phyloP scores from a whole-genome alignment of 2,329 filamentous ascomycete genomes.

The Monosporascus sp. region DNA sequence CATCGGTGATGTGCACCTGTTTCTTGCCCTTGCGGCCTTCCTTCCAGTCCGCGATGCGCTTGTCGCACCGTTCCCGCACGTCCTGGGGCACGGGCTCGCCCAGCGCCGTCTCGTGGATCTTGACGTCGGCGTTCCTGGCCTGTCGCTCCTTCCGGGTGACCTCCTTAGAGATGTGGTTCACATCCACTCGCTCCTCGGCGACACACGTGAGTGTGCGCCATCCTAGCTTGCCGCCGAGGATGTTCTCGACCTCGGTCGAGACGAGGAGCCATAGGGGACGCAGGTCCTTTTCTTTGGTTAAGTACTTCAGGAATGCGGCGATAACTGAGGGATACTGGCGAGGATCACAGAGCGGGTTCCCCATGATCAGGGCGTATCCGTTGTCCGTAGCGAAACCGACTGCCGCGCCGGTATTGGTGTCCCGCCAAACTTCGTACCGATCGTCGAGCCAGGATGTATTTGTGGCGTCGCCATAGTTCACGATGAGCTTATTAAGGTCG shows the following conservation, averaged over 20 bases:
- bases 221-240: constrained; percentile 72
- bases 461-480: constrained; percentile 91
- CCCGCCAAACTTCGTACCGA: constrained; percentile 82
- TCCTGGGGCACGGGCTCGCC: constrained; percentile 60
- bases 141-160: constrained; percentile 77
- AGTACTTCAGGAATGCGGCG: constrained; percentile 66
- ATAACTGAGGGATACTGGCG: constrained; percentile 72
- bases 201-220: constrained; percentile 88
- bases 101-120: constrained; percentile 67
- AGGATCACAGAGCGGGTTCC: constrained; percentile 78
- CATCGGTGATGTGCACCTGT: constrained; percentile 86
- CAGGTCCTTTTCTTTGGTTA: constrained; percentile 62
- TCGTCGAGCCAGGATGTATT: constrained; percentile 93
- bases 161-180: constrained; percentile 54
- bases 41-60: constrained; percentile 75
- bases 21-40: constrained; percentile 68
- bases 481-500: constrained; percentile 78
- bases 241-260: constrained; percentile 71
- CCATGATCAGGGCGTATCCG: constrained; percentile 77
- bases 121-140: constrained; percentile 53
- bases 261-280: constrained; percentile 88
- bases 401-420: constrained; percentile 72
- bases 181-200: constrained; percentile 82
- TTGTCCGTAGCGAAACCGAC: constrained; percentile 72
- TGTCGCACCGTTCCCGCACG: constrained; percentile 63